phyloP scores from a whole-genome alignment of 73 alveolate species.

The Symbiodinium pilosum region DNA sequence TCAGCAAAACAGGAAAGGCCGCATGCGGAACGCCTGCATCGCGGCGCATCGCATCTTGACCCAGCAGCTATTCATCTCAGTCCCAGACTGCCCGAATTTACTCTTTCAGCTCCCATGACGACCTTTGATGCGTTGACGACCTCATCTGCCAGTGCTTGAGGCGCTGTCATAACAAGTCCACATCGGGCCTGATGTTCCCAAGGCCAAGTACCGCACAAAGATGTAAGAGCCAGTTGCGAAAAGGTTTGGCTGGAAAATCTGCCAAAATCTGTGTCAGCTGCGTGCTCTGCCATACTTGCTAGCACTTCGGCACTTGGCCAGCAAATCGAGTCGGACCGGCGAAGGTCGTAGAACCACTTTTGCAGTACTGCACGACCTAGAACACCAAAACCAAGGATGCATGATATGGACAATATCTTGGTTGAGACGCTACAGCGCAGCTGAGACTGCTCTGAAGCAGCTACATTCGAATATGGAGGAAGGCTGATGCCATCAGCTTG shows the following conservation, averaged over 20 bases:
- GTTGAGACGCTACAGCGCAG: no score
- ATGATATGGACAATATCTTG: not conserved
- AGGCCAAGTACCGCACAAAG: not conserved
- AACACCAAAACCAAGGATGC: not conserved
- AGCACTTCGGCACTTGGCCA: not conserved
- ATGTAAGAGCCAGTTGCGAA: constrained; percentile 26
- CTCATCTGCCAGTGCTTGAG: not conserved
- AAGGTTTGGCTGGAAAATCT: constrained; percentile 74
- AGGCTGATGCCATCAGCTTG: constrained; percentile 57
- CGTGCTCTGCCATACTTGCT: no score
- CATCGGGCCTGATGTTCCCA: not conserved
- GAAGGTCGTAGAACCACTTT: not conserved
- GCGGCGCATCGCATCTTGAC: no score
- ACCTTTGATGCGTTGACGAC: constrained; percentile 65
- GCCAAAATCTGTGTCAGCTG: constrained; percentile 33
- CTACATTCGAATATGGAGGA: constrained; percentile 51
- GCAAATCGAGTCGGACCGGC: not conserved
- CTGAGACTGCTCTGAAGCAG: not conserved
- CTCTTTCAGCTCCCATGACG: constrained; percentile 48
- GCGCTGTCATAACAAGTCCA: not conserved
- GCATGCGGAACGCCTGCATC: no score
- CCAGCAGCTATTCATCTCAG: not conserved
- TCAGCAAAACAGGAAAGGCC: not conserved
- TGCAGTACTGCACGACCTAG: constrained; percentile 15
- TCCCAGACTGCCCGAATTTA: constrained; percentile 6